Base-by-base conservation (phyloP, 306 rosid genomes). In the Cucumis melo region DNA sequence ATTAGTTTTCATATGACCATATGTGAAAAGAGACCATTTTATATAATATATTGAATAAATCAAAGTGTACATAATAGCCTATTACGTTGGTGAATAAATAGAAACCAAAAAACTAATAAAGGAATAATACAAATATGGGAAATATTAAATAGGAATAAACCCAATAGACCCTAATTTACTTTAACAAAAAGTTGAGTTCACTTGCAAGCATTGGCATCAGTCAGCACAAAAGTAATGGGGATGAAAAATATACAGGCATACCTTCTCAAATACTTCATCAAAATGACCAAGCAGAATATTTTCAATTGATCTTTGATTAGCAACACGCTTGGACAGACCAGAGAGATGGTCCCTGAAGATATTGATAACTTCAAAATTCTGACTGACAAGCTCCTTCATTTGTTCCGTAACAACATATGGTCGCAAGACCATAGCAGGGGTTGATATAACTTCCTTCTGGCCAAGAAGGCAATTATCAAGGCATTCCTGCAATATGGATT, bases 391-490 rank as follows among this genome's bases (percentile, higher is more conserved):
- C 83, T 82, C 85, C 80, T 81, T 85, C 93, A 91, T 89, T 81
- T 85, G 82, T 70, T 82, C 87, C 20, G 91, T 86, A 78, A 86
- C 83, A 87, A 94, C 42, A 71, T 11, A 81, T 76, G 70, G 59
- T 78, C 72, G 76, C 1, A 83, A 79, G 63, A 85, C 41, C 41
- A 80, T 78, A 57, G 78, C 59, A 58, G 84, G 54, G 13, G 86
- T 72, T 56, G 82, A 77, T 73, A 87, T 86, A 65, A 82, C 89
- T 83, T 81, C 81, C 7, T 77, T 74, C 51, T 77, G 80, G 62
- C 92, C 89, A 65, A 91, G 86, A 77, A 94, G 91, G 81, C 75
- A 82, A 70, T 44, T 42, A 81, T 94, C 91, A 88, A 94, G 80
- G 29, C 86, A 83, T 83, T 86, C 94, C 97, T 93, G 97, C 48